These are phyloP conservation scores for Mangifera indica DNA, from an alignment of 345 rosid species.

Conservation along the genomic window DNA sequence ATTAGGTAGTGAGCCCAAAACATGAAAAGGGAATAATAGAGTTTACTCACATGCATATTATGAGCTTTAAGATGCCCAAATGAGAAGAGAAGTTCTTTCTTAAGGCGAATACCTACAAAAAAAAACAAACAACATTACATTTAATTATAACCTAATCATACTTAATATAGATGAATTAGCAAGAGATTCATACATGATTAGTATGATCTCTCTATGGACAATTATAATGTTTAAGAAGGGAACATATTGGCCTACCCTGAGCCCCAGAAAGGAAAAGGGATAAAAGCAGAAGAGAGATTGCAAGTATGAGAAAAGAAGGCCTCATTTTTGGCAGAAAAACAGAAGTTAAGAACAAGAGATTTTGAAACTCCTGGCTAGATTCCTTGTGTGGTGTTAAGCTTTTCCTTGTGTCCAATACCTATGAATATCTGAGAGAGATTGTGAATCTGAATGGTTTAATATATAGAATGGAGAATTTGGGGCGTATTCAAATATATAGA, in stretches of 20 bases:
- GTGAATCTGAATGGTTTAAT: conserved; percentile 9
- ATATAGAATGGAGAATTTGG: neutral
- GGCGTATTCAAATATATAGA: neutral
- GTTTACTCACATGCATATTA: conserved; percentile 8
- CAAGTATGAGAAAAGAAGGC: conserved; percentile 3
- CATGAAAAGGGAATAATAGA: neutral
- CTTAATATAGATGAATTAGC: neutral
- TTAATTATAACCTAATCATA: conserved; percentile 7
- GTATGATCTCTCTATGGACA: neutral
- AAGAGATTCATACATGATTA: too few relatives aligned
- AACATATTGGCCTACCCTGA: conserved; percentile 26
- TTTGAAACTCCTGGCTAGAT: too few relatives aligned
- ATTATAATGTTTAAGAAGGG: neutral
- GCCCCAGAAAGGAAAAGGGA: conserved; percentile 11
- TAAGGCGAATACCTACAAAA: conserved; percentile 18
- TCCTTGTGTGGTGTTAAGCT: too few relatives aligned
- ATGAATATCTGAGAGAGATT: too few relatives aligned
- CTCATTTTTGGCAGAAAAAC: conserved; percentile 7
- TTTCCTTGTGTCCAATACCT: neutral
- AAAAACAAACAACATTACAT: neutral
- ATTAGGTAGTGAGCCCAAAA: neutral
- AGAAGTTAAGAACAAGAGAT: neutral
- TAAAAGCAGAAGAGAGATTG: conserved; percentile 24
- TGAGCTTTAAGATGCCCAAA: neutral
- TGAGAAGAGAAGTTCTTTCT: conserved; percentile 10